phyloP scores from a whole-genome alignment of 208 protist species.

The Naegleria gruberi region DNA sequence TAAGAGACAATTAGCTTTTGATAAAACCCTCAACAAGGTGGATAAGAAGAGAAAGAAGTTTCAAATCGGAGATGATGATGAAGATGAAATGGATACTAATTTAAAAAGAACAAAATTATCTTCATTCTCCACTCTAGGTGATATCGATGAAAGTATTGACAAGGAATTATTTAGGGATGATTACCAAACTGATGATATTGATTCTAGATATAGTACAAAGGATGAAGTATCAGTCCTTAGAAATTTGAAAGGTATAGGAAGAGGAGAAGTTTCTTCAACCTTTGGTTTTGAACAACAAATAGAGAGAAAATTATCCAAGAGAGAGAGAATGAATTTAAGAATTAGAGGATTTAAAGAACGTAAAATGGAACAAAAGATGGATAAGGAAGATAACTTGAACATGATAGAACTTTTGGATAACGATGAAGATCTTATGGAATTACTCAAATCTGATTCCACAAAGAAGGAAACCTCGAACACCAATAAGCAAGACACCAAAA shows the following conservation, averaged over 20 bases:
- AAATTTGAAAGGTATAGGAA: not conserved
- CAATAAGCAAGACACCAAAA: too few relatives aligned
- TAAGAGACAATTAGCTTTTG: not conserved
- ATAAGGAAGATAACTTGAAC: not conserved
- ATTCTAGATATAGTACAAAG: not conserved
- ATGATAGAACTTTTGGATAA: not conserved
- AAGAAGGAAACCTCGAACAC: too few relatives aligned
- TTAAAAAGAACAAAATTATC: not conserved
- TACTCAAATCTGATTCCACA: not conserved
- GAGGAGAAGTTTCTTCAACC: not conserved
- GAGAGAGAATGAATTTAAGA: constrained; percentile 1
- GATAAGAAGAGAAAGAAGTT: constrained; percentile 2
- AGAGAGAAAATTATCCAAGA: not conserved
- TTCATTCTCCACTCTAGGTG: not conserved
- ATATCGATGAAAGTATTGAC: not conserved
- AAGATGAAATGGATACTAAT: not conserved
- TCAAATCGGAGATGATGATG: not conserved
- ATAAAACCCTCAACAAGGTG: not conserved
- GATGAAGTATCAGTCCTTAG: not conserved
- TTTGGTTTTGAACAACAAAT: not conserved
- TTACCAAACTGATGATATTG: not conserved
- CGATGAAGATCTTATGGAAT: not conserved
- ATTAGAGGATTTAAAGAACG: not conserved
- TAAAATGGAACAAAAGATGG: not conserved
- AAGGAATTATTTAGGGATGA: not conserved